Evolutionary conservation across 345 rosid genomes (phyloP).

Genomic region (Eucalyptus sideroxylon): DNA sequence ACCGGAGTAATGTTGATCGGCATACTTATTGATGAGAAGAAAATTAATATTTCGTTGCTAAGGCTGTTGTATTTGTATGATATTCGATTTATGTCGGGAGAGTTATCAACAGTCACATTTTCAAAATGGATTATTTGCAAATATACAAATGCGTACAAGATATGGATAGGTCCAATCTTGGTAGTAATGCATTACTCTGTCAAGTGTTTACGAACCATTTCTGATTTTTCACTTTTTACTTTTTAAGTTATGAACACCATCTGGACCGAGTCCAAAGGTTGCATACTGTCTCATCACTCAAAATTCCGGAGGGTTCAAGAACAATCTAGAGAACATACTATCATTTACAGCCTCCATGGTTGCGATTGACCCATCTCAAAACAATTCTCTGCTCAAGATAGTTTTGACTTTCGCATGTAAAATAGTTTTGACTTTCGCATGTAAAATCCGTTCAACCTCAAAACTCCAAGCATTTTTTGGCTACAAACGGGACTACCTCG

Average conservation of each 20-base stretch:
- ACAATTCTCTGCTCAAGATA: not conserved
- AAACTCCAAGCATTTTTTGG: not conserved
- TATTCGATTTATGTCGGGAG: not conserved
- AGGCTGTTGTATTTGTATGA: not conserved
- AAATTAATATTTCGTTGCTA: not conserved
- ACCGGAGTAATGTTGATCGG: not conserved
- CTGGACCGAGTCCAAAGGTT: not conserved
- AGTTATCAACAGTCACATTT: not conserved
- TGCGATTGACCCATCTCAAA: not conserved
- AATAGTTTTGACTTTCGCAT: not conserved
- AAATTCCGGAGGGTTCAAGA: not conserved
- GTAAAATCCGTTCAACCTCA: not conserved
- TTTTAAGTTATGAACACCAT: not conserved
- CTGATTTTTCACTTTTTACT: not conserved
- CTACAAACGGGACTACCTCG: not conserved
- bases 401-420: not conserved
- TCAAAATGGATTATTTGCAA: not conserved
- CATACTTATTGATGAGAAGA: not conserved
- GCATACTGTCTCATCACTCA: not conserved
- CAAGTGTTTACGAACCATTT: not conserved
- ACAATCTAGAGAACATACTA: not conserved
- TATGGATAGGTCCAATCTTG: not conserved
- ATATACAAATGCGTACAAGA: not conserved
- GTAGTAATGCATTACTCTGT: not conserved
- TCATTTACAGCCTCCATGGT: not conserved